Conservation (phyloP, 345 rosid species). For the Streptanthus diversifolius region DNA sequence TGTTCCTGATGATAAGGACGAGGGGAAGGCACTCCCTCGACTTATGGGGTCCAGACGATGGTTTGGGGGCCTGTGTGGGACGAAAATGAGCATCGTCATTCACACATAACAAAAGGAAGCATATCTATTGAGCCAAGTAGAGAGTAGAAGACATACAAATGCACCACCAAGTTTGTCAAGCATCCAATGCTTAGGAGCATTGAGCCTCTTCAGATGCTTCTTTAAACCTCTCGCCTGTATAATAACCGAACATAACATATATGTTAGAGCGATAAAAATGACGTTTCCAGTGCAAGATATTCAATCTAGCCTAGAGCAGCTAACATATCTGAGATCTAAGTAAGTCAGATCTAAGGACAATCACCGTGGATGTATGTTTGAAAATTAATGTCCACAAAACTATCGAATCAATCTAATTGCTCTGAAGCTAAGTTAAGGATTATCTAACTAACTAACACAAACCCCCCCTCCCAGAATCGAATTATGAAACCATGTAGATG, state of each 20-base stretch:
- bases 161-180: slow-evolving; percentile 45
- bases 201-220: slow-evolving; percentile 87
- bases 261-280: not conserved
- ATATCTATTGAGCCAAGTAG: not conserved
- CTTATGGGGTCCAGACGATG: slow-evolving; percentile 40
- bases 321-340: slow-evolving; percentile 17
- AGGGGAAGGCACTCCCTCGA: slow-evolving; percentile 41
- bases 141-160: slow-evolving; percentile 15
- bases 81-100: not conserved
- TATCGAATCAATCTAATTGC: not conserved
- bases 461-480: not conserved
- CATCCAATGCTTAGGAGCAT: slow-evolving; percentile 90
- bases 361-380: not conserved
- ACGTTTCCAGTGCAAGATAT: not conserved
- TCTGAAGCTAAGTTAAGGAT: not conserved
- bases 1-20: slow-evolving; percentile 44
- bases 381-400: not conserved
- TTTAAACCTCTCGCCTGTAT: slow-evolving; percentile 84
- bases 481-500: not conserved
- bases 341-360: slow-evolving; percentile 12
- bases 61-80: slow-evolving; percentile 33
- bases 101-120: not conserved
- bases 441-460: not conserved
- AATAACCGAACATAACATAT: not conserved
- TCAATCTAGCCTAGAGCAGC: not conserved